phyloP scores from a whole-genome alignment of 1,284 basidiomycete species.

The Apiotrichum siamense region DNA sequence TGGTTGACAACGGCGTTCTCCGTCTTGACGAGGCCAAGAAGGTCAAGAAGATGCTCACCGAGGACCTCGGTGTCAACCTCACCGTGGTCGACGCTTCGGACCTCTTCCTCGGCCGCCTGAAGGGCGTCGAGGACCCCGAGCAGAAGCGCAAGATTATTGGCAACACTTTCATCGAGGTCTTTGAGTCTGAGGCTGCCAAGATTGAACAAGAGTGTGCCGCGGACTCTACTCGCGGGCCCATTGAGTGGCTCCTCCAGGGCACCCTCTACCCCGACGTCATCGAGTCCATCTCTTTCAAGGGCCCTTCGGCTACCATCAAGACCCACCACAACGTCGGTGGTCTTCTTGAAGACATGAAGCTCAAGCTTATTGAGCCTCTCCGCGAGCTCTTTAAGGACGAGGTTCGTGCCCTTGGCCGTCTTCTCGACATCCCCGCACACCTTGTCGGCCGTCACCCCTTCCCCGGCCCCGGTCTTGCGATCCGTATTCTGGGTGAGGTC shows the following conservation, averaged over 20 bases:
- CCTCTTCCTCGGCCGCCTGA: slow-evolving; percentile 82
- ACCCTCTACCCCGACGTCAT: slow-evolving; percentile 99
- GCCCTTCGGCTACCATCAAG: slow-evolving; percentile 98
- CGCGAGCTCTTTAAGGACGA: slow-evolving; percentile 99
- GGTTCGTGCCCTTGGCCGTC: slow-evolving; percentile 83
- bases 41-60: slow-evolving; percentile 92
- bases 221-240: slow-evolving; percentile 73
- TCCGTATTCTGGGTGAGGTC: slow-evolving; percentile 93
- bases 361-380: slow-evolving; percentile 96
- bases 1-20: slow-evolving; percentile 99
- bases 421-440: slow-evolving; percentile 85
- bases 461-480: slow-evolving; percentile 98
- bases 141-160: slow-evolving; percentile 98
- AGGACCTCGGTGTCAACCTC: slow-evolving; percentile 91
- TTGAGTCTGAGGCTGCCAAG: slow-evolving; percentile 86
- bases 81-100: slow-evolving; percentile 94
- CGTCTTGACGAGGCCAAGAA: slow-evolving; percentile 85
- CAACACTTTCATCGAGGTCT: slow-evolving; percentile 98
- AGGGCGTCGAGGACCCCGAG: slow-evolving; percentile 92
- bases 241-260: slow-evolving; percentile 97
- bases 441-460: slow-evolving; percentile 98
- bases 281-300: slow-evolving; percentile 99
- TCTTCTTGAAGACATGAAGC: slow-evolving; percentile 93
- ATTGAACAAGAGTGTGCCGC: slow-evolving; percentile 68
- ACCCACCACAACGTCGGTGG: slow-evolving; percentile 99